phyloP scores from a whole-genome alignment of 768 basidiomycete genomes.

The Brasilioporus rufonigricans region DNA sequence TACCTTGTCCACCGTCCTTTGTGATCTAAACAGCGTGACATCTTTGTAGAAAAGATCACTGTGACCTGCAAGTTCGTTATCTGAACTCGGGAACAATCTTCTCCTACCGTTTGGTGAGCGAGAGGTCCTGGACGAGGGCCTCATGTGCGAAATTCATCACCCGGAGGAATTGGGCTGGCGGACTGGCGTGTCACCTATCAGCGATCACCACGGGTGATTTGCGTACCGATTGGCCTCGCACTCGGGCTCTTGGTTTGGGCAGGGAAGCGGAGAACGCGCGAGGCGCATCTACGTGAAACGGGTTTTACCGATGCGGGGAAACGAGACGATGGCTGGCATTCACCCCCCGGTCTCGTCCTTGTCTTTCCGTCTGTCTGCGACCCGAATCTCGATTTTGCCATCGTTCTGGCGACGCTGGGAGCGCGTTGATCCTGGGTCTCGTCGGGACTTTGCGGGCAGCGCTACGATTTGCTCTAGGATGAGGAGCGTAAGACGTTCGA shows the following conservation, averaged over 20 bases:
- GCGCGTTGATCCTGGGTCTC: not conserved
- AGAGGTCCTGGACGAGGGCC: slow-evolving; percentile 50
- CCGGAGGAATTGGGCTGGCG: slow-evolving; percentile 63
- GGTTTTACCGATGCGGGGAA: slow-evolving; percentile 3
- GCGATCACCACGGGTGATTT: not conserved
- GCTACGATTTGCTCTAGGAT: slow-evolving; percentile 33
- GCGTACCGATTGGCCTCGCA: slow-evolving; percentile 41
- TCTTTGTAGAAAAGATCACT: slow-evolving; percentile 92
- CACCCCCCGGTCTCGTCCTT: slow-evolving; percentile 28
- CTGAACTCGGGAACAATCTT: slow-evolving; percentile 5
- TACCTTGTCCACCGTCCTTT: slow-evolving; percentile 78
- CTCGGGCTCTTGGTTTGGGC: slow-evolving; percentile 35
- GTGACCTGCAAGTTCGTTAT: not conserved
- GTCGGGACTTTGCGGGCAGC: slow-evolving; percentile 9
- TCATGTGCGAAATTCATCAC: slow-evolving; percentile 71
- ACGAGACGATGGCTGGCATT: not conserved
- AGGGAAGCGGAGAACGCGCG: slow-evolving; percentile 38
- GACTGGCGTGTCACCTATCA: not conserved
- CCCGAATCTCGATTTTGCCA: slow-evolving; percentile 31
- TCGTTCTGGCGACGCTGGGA: slow-evolving; percentile 2
- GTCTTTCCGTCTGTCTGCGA: slow-evolving; percentile 38
- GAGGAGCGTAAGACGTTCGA: slow-evolving; percentile 31
- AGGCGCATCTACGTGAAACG: slow-evolving; percentile 8
- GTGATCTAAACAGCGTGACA: slow-evolving; percentile 71
- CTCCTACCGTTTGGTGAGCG: slow-evolving; percentile 64